phyloP scores from a whole-genome alignment of 179 eudicot genomes.

The Carnegiea gigantea region DNA sequence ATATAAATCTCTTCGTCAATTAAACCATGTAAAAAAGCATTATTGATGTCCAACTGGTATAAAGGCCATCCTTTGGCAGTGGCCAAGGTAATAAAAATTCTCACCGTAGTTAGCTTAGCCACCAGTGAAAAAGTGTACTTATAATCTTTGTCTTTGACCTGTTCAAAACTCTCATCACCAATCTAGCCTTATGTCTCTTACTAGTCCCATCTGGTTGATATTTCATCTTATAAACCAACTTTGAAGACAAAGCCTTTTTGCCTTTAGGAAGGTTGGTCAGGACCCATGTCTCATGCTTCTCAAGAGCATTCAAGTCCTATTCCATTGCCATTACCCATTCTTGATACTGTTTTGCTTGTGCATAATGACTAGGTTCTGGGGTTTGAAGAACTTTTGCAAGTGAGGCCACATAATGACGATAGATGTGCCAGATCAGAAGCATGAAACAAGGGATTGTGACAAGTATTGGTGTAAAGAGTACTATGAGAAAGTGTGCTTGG shows the following conservation, averaged over 20 bases:
- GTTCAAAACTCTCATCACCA: background rate
- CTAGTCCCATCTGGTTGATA: background rate
- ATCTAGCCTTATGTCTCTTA: background rate
- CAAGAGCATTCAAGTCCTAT: background rate
- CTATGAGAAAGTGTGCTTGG: too few species aligned
- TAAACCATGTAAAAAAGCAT: background rate
- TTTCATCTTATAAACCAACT: background rate
- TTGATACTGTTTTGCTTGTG: background rate
- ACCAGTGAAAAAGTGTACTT: background rate
- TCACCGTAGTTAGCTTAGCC: background rate
- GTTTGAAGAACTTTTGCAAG: background rate
- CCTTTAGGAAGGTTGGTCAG: background rate
- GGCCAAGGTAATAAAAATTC: background rate
- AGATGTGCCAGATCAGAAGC: background rate
- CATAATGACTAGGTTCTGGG: background rate
- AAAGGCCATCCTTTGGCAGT: background rate
- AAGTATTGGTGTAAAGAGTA: background rate
- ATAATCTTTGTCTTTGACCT: background rate
- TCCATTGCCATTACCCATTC: background rate
- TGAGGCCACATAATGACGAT: background rate
- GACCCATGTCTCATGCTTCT: background rate
- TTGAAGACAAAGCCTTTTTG: background rate
- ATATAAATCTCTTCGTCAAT: background rate
- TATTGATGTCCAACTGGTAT: background rate
- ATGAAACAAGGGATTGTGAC: background rate